phyloP scores from a whole-genome alignment of 225 moss, liverwort and hornwort genomes.

The Ulota crispa region DNA sequence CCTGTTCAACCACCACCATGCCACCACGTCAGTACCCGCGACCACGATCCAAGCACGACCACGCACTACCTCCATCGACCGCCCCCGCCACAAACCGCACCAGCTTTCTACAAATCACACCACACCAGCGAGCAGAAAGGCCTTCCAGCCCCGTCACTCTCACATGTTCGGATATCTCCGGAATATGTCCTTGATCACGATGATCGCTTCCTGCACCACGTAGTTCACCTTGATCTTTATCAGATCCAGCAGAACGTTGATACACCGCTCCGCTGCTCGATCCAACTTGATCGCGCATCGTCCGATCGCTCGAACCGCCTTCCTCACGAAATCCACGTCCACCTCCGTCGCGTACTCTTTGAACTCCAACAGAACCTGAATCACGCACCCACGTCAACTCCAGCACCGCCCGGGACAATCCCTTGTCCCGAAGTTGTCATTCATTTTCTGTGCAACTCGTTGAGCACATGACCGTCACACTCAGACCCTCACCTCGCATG shows the following conservation, averaged over 20 bases:
- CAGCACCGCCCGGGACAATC: too few species aligned
- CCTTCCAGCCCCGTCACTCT: slow-evolving; percentile 6
- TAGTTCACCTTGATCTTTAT: slow-evolving; percentile 99
- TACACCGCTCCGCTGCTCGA: slow-evolving; percentile 95
- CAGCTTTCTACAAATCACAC: too few species aligned
- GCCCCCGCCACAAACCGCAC: too few species aligned
- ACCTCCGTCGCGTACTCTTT: slow-evolving; percentile 99
- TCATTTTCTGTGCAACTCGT: too few species aligned
- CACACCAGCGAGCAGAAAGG: too few species aligned
- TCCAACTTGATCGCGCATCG: slow-evolving; percentile 98
- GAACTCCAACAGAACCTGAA: slow-evolving; percentile 95
- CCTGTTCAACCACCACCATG: slow-evolving; percentile 36
- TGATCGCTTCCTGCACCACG: slow-evolving; percentile 97
- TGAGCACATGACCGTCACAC: too few species aligned
- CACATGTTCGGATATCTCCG: slow-evolving; percentile 98
- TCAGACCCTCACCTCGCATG: too few species aligned
- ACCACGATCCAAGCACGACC: too few species aligned
- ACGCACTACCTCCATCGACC: too few species aligned
- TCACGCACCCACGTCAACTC: background rate
- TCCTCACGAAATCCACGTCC: slow-evolving; percentile 97
- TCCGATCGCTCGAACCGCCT: slow-evolving; percentile 96
- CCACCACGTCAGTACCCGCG: too few species aligned
- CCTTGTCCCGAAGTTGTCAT: too few species aligned
- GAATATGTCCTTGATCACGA: slow-evolving; percentile 99
- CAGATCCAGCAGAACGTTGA: slow-evolving; percentile 93